A percentile compares a stretch with the other conserved stretches of the same genome.
Conservation (phyloP, 2,329 filamentous ascomycete genomes). For the Curvularia sp. region DNA sequence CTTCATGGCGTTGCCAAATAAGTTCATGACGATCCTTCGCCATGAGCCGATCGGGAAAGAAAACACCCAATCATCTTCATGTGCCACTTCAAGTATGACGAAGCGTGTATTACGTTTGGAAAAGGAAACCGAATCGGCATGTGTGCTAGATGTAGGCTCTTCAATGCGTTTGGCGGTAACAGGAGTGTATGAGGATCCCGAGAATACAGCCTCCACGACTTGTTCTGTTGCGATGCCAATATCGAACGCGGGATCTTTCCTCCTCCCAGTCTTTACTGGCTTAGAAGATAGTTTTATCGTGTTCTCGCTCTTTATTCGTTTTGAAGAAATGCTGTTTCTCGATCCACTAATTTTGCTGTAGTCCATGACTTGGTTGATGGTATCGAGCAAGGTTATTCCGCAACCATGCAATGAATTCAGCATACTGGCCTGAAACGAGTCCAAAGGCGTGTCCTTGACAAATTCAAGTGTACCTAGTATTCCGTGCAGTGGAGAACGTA, state of each 20-base stretch:
- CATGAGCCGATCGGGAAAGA: constrained; percentile 49
- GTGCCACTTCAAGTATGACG: constrained; percentile 37
- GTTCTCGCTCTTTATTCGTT: constrained; percentile 36
- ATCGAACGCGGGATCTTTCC: constrained; percentile 30
- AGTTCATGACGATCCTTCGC: constrained; percentile 49
- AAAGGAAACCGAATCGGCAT: constrained; percentile 1
- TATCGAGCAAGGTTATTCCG: constrained; percentile 60
- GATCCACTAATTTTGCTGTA: constrained; percentile 39
- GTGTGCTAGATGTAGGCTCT: constrained; percentile 9
- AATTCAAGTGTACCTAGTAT: constrained; percentile 59
- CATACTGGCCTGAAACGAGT: constrained; percentile 55
- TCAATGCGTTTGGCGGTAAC: constrained; percentile 21
- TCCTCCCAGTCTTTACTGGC: constrained; percentile 35
- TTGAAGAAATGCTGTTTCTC: constrained; percentile 50
- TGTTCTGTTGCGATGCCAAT: constrained; percentile 31
- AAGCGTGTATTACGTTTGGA: constrained; percentile 32
- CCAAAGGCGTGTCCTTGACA: constrained; percentile 53
- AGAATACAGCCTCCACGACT: constrained; percentile 37
- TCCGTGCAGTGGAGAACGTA: constrained; percentile 55
- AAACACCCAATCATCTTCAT: constrained; percentile 52
- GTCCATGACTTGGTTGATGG: constrained; percentile 47
- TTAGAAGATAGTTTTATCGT: constrained; percentile 42
- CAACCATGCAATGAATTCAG: constrained; percentile 55
- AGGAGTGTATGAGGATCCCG: constrained; percentile 45
- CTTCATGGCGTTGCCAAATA: constrained; percentile 50